These are phyloP conservation scores for Lactarius vividus DNA, from an alignment of 768 basidiomycete species.

Conservation along the genomic window DNA sequence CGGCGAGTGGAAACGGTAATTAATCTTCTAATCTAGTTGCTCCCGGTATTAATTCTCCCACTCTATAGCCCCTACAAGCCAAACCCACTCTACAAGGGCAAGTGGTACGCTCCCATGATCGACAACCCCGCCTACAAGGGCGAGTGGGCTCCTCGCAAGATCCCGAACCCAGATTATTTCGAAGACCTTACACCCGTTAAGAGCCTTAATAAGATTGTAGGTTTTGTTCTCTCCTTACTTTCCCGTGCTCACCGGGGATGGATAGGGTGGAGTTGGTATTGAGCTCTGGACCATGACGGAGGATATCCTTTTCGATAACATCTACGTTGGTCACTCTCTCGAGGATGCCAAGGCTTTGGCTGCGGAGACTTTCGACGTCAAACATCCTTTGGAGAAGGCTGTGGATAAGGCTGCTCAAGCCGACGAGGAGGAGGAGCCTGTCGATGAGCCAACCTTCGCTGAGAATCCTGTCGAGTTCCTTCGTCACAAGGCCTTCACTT, in stretches of 20 bases:
- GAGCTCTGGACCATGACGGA: constrained; percentile 99
- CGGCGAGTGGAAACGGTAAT: constrained; percentile 86
- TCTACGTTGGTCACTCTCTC: constrained; percentile 89
- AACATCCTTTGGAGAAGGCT: constrained; percentile 77
- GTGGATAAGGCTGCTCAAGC: constrained; percentile 47
- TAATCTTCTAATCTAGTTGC: neutral
- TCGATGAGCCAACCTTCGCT: constrained; percentile 51
- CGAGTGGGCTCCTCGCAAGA: constrained; percentile 87
- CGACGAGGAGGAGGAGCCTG: constrained; percentile 45
- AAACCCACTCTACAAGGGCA: constrained; percentile 97
- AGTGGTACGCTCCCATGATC: constrained; percentile 93
- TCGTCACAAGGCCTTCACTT: constrained; percentile 71
- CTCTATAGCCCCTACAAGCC: constrained; percentile 68
- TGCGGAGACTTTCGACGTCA: constrained; percentile 85
- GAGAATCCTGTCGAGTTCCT: constrained; percentile 78
- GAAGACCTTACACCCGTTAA: constrained; percentile 84
- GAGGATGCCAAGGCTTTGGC: constrained; percentile 84
- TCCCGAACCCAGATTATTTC: constrained; percentile 87
- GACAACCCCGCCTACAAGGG: constrained; percentile 99
- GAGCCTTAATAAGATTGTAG: constrained; percentile 79
- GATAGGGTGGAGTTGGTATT: constrained; percentile 88
- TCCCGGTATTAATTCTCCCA: neutral
- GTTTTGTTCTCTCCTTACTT: constrained; percentile 30
- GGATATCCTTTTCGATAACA: constrained; percentile 89
- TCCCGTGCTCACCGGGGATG: constrained; percentile 11